phyloP scores from a whole-genome alignment of 495 filamentous ascomycete species.

The Talaromyces wortmannii region DNA sequence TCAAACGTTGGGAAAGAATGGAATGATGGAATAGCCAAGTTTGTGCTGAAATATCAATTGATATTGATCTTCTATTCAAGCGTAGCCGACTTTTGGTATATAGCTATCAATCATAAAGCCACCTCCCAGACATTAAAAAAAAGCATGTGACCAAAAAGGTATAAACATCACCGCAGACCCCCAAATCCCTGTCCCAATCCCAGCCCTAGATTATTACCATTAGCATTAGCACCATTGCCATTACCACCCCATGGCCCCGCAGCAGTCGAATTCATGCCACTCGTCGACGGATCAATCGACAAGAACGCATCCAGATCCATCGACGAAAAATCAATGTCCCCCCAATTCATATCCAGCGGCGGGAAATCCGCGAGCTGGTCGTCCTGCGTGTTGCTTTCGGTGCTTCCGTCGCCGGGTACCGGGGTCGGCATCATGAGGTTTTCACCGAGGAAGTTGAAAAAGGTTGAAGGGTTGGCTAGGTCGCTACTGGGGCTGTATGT shows the following conservation, averaged over 20 bases:
- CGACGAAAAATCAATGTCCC: constrained; percentile 36
- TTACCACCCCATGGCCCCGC: not conserved
- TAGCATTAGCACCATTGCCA: not conserved
- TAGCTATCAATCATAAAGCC: not conserved
- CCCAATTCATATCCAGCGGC: constrained; percentile 36
- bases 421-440: constrained; percentile 1
- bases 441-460: constrained; percentile 3
- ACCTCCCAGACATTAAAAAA: not conserved
- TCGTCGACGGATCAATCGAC: constrained; percentile 19
- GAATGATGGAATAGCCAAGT: not conserved
- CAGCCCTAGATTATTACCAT: not conserved
- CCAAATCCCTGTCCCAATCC: not conserved
- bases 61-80: too few species aligned
- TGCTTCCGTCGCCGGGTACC: not conserved
- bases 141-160: not conserved
- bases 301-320: constrained; percentile 39
- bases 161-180: not conserved
- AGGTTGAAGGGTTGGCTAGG: constrained; percentile 1
- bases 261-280: too few species aligned
- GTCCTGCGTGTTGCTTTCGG: not conserved
- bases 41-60: too few species aligned
- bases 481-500: not conserved
- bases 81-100: not conserved
- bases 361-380: constrained; percentile 27
- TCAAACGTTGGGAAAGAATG: not conserved